Evolutionary conservation across 1,139 yeast genomes (phyloP), one percentile per base, ranked within the genome.

Genomic region (Suhomyces bribrorum): DNA sequence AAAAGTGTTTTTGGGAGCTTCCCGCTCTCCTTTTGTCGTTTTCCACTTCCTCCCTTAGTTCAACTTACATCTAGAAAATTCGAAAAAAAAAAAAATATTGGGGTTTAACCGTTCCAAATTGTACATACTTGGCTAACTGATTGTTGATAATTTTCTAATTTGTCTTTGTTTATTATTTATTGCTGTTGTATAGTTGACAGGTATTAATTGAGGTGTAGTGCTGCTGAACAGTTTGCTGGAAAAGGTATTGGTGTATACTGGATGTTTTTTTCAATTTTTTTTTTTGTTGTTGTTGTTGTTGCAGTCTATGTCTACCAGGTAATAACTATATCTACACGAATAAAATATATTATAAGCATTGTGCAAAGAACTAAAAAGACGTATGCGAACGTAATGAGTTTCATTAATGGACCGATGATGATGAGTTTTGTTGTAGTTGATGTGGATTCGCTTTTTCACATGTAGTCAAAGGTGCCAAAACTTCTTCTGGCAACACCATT

Each of bases 401-500:
- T 20, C 11, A 20, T 20, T 20, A 20, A 8, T 8, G 11, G 8
- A 20, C 6, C 23, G 11, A 20, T 20, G 23, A 20, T 5, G 11
- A 8, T 20, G 8, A 8, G 23, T 20, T 4, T 20, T 20, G 23
- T 20, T 5, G 11, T 20, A 7, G 9, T 20, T 20, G 3, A 7
- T 20, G 23, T 20, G 7, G 23, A 7, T 20, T n/a, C n/a, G n/a
- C n/a, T n/a, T n/a, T 12, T 12, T 43, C 46, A 64, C 31, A 58
- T 66, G 40, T 52, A 62, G 29, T 66, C 65, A 43, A 46, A 65
- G 37, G 61, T 58, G 2, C 73, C 74, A 43, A 64, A 65, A 41
- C 74, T 66, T 44, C 74, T 58, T 38, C 77, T 53, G n/a, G 67
- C 69, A 26, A 56, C 50, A 15, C 59, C 59, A 43, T 72, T 71